Evolutionary conservation across 176 grass and related monocot genomes (phyloP), one percentile per base, ranked within the genome.

Genomic region (Zea mays): DNA sequence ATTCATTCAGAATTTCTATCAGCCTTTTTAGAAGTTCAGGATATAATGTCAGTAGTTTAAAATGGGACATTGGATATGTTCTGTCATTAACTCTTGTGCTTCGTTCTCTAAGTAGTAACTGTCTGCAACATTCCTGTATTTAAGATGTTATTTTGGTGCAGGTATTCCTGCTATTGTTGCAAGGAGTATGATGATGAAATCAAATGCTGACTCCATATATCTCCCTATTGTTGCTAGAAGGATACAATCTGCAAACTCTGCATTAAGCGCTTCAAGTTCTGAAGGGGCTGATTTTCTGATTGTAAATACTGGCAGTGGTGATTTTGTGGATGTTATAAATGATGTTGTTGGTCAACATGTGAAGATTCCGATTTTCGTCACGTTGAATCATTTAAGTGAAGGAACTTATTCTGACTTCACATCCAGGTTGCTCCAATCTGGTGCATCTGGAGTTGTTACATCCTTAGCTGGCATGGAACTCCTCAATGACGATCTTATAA

Each of bases 181-280:
- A 62, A 88, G 96, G 82, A 93, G 91, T 79, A 99, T 95, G 92
- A 95, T 95, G 92, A 99, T 90, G 96, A 91, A 95, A 76, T 95
- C 96, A 33, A 99, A 95, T 75, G 85, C 88, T 15, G 88, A 95
- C 81, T 90, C 92, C 38, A 91, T 99, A 62, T 99, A 95, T 83
- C 96, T 99, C 59, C 96, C 92, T 63, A 76, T 99, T 72, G 90
- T 99, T 80, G 96, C 90, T 76, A 94, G 92, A 88, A 85, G 67
- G 54, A 89, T 95, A 77, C 75, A 77, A 49, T 85, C 88, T 57
- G 66, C 74, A 2, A 71, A 88, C 62, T 90, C 92, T 40, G 92
- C 92, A 63, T 81, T 78, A 90, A 95, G 42, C 7, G 92, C 96
- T 76, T 65, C 92, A 17, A 90, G 83, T 88, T 95, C 86, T 9